Percentiles rank a stretch among this genome's conserved stretches.
Conservation (phyloP, 768 basidiomycete genomes). For the Boletus reticulatus region DNA sequence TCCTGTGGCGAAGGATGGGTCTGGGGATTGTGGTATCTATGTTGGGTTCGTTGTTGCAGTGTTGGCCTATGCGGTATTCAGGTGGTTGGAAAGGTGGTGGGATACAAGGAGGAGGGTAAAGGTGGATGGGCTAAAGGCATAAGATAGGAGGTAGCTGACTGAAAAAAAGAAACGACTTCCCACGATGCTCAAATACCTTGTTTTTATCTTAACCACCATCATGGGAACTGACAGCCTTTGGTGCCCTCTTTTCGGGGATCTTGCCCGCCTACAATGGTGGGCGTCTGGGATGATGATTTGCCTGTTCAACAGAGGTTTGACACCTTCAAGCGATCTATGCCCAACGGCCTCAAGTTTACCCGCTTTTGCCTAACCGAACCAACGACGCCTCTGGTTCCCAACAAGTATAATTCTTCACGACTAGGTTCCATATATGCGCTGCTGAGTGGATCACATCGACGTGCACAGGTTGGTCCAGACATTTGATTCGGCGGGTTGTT, state of each 20-base stretch:
- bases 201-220: background rate
- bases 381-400: conserved; percentile 25
- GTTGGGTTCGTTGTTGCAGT: conserved; percentile 35
- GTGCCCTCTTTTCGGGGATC: conserved; percentile 24
- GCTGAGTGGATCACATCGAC: background rate
- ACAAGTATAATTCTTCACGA: too few species aligned
- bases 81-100: conserved; percentile 28
- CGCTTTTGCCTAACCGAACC: conserved; percentile 32
- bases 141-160: background rate
- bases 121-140: conserved; percentile 1
- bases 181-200: background rate
- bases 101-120: background rate
- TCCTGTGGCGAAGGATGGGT: conserved; percentile 41
- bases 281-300: conserved; percentile 33
- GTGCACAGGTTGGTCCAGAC: conserved; percentile 25
- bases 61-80: conserved; percentile 31
- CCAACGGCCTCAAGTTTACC: conserved; percentile 23
- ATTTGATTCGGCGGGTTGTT: background rate
- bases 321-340: conserved; percentile 3
- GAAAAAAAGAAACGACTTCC: background rate
- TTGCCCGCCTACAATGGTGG: conserved; percentile 34
- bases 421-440: background rate
- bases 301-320: conserved; percentile 13
- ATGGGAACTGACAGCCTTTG: conserved; percentile 7
- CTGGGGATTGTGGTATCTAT: conserved; percentile 50